Base-by-base conservation (phyloP, 345 rosid species). In the Brassica napus region DNA sequence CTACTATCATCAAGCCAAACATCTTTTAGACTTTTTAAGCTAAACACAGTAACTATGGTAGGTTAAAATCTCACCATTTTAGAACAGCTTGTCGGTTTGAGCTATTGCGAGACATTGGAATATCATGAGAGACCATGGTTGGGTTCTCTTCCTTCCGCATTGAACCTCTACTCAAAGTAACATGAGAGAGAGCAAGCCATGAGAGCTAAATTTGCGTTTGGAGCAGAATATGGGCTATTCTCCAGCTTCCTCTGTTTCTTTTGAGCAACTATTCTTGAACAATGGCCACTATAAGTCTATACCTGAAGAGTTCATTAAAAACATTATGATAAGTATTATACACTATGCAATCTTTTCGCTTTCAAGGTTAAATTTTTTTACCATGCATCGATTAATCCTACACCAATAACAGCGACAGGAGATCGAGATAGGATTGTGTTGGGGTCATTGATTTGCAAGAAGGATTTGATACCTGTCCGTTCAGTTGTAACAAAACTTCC, bases 381-480 rank as follows among this genome's bases (percentile, higher is more conserved):
- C 47, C 47, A 4, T 8, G 14, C 47, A 39, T 39, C 47, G 47
- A 39, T 39, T 8, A 9, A 39, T 39, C 47, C 0, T 35, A 35
- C 8, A 35, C 39, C 9, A 39, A 39, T 9, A 39, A 39, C 47
- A 39, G 47, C 12, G 6, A 8, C 47, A 6, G 9, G 12, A 39
- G 47, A 39, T 39, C 11, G 12, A 8, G 47, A 39, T 39, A 9
- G 47, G 47, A 0, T 39, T 8, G 47, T 9, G 47, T 39, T 39
- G 47, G 47, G 1, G 47, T 39, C 47, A 0, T 39, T 39, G 12
- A 39, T 39, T 39, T 39, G 47, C 47, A 39, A 8, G 47, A 32
- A 2, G 37, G 47, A 39, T 10, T 55, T 23, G 14, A 24, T 70
- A 89, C 91, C 88, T 86, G 78, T 9, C 91, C 92, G 34, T 42